A percentile compares a stretch with the other conserved stretches of the same genome.
These are phyloP conservation scores for Dothiorella sarmentorum DNA, from an alignment of 2,329 filamentous ascomycete species.

Conservation along the genomic window DNA sequence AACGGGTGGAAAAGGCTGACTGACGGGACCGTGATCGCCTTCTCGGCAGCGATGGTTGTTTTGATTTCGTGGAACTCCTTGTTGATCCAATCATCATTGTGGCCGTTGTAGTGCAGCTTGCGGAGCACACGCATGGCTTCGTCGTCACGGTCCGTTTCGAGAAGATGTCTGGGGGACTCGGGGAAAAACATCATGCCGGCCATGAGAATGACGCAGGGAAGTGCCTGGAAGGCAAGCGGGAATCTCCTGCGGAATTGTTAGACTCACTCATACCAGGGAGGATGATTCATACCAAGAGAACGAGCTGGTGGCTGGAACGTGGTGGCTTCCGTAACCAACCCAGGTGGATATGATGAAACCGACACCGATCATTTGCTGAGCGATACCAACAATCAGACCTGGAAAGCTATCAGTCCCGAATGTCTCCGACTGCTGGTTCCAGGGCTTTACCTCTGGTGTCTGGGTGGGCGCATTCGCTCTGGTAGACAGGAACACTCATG, in stretches of 20 bases:
- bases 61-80: slow-evolving; percentile 59
- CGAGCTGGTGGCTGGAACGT: slow-evolving; percentile 35
- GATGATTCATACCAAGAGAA: slow-evolving; percentile 38
- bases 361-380: slow-evolving; percentile 56
- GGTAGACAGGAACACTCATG: slow-evolving; percentile 61
- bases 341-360: slow-evolving; percentile 56
- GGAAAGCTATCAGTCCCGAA: background rate
- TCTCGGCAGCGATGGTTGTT: slow-evolving; percentile 59
- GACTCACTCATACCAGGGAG: too few species aligned
- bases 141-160: slow-evolving; percentile 52
- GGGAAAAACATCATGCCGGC: slow-evolving; percentile 43
- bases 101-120: slow-evolving; percentile 54
- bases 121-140: slow-evolving; percentile 47
- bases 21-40: slow-evolving; percentile 47
- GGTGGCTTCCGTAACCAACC: slow-evolving; percentile 46
- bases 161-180: slow-evolving; percentile 36
- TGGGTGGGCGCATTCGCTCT: slow-evolving; percentile 59
- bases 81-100: slow-evolving; percentile 56
- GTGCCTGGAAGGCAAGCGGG: slow-evolving; percentile 46
- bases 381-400: slow-evolving; percentile 53
- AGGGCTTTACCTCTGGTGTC: slow-evolving; percentile 43
- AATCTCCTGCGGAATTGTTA: slow-evolving; percentile 28
- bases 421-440: background rate
- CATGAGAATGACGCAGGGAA: slow-evolving; percentile 44
- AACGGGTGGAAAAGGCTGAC: background rate